Evolutionary conservation across 345 rosid genomes (phyloP).

Genomic region (Noccaea caerulescens): DNA sequence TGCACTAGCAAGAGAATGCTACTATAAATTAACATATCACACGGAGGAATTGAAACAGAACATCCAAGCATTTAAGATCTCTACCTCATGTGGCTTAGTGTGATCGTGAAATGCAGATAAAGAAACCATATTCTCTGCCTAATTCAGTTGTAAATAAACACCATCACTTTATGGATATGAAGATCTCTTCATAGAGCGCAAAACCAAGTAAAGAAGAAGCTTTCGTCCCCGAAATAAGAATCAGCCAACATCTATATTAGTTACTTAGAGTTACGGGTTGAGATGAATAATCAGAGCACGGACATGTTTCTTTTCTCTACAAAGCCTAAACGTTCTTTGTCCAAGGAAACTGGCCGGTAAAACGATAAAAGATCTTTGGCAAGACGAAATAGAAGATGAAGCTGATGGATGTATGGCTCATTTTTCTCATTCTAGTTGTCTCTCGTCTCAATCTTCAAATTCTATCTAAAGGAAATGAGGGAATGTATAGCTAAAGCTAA

Average conservation of each 20-base stretch:
- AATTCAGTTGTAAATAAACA: not conserved
- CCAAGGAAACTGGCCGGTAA: no score
- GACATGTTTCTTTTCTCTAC: not conserved
- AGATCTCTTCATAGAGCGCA: not conserved
- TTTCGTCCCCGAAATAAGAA: not conserved
- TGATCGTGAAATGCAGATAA: slow-evolving; percentile 12
- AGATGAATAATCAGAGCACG: not conserved
- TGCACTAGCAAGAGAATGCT: slow-evolving; percentile 15
- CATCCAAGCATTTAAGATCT: not conserved
- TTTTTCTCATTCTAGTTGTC: not conserved
- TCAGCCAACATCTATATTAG: no score
- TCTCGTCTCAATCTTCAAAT: slow-evolving; percentile 8
- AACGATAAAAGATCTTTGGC: no score
- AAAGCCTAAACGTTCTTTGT: not conserved
- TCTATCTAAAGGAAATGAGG: not conserved
- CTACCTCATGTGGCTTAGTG: not conserved
- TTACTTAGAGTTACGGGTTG: no score
- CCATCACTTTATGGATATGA: not conserved
- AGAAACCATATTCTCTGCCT: not conserved
- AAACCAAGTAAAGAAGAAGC: not conserved
- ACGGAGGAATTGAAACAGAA: slow-evolving; percentile 14
- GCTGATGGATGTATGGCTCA: no score
- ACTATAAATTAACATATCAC: slow-evolving; percentile 2
- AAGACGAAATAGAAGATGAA: no score
- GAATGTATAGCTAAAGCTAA: not conserved